These are phyloP conservation scores for Musa acuminata DNA, from an alignment of 176 grass and related monocot species.

Conservation along the genomic window DNA sequence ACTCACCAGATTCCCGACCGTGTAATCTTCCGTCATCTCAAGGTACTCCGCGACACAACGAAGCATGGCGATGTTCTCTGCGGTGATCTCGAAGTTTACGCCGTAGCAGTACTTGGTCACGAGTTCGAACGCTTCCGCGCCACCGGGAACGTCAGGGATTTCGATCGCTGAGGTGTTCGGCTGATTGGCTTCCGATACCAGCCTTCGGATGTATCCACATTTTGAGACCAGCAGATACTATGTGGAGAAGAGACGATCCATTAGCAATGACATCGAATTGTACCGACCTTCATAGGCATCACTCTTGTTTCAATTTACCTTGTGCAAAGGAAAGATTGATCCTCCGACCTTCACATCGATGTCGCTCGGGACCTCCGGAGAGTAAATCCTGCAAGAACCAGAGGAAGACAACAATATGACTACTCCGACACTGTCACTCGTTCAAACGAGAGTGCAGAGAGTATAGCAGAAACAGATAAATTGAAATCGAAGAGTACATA, in stretches of 20 bases:
- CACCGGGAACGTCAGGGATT: conserved; percentile 54
- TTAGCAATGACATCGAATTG: background rate
- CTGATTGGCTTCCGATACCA: conserved; percentile 24
- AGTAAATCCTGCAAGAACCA: conserved; percentile 52
- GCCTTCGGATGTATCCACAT: conserved; percentile 60
- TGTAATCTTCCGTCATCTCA: conserved; percentile 68
- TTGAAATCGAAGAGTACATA: background rate
- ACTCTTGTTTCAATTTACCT: conserved; percentile 26
- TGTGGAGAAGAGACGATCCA: background rate
- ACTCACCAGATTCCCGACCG: conserved; percentile 36
- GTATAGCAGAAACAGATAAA: background rate
- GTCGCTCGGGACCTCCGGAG: conserved; percentile 64
- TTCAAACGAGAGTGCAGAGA: too few species aligned
- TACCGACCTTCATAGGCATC: background rate
- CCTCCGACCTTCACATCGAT: conserved; percentile 54
- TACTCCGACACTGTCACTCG: background rate
- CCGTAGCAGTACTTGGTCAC: conserved; percentile 72
- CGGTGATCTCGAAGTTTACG: conserved; percentile 53
- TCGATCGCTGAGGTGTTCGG: conserved; percentile 30
- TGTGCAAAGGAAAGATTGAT: conserved; percentile 54
- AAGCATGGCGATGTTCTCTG: conserved; percentile 60
- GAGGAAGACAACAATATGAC: background rate
- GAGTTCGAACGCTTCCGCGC: conserved; percentile 56
- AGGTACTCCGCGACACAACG: conserved; percentile 73
- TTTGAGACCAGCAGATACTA: conserved; percentile 61